Conservation (phyloP, 495 filamentous ascomycete species). For the Lasiosphaeriaceae sp. region DNA sequence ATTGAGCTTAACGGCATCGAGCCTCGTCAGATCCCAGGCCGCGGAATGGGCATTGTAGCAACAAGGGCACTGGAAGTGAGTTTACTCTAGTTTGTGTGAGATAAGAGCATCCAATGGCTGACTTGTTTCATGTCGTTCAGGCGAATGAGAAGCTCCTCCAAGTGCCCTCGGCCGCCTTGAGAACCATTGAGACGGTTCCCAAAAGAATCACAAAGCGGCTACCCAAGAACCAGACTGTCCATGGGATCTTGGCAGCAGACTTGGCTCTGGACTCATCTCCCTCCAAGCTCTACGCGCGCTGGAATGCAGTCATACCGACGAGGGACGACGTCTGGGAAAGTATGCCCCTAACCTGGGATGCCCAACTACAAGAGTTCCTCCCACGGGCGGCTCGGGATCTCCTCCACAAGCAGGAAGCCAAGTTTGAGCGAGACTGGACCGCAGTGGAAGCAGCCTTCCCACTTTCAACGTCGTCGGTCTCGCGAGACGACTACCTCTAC, state of each 20-base stretch:
- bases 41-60: slow-evolving; percentile 73
- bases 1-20: slow-evolving; percentile 57
- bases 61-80: slow-evolving; percentile 58
- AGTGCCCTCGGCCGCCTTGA: slow-evolving; percentile 60
- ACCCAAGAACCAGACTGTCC: slow-evolving; percentile 53
- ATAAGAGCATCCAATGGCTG: not conserved
- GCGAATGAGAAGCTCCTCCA: slow-evolving; percentile 41
- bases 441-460: slow-evolving; percentile 30
- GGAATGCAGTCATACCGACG: slow-evolving; percentile 68
- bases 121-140: not conserved
- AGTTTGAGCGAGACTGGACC: slow-evolving; percentile 60
- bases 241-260: slow-evolving; percentile 68
- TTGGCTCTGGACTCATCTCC: slow-evolving; percentile 50
- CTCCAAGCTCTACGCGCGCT: slow-evolving; percentile 37
- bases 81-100: not conserved
- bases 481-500: slow-evolving; percentile 57
- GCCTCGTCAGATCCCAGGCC: slow-evolving; percentile 55
- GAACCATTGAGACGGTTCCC: slow-evolving; percentile 59
- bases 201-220: slow-evolving; percentile 41
- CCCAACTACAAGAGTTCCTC: slow-evolving; percentile 42
- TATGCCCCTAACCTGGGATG: slow-evolving; percentile 69
- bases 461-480: slow-evolving; percentile 39
- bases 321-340: slow-evolving; percentile 52
- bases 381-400: slow-evolving; percentile 44
- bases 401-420: slow-evolving; percentile 57